Percentiles rank a stretch among this genome's conserved stretches.
phyloP scores from a whole-genome alignment of 306 rosid species.

The Begonia fuchsioides region DNA sequence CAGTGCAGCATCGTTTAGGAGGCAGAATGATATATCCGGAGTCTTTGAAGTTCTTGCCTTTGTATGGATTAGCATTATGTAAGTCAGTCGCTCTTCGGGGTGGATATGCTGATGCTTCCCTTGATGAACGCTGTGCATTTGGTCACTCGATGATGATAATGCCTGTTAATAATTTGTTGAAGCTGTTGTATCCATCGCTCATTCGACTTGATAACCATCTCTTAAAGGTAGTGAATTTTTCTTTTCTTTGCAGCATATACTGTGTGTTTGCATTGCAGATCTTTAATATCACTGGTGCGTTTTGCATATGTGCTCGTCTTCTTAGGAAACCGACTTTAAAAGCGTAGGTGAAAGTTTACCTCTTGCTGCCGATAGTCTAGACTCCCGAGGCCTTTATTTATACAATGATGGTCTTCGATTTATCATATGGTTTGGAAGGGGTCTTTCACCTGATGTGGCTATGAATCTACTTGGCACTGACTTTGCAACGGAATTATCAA shows the following conservation, averaged over 20 bases:
- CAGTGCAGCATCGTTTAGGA: constrained; percentile 87
- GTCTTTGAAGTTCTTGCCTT: constrained; percentile 57
- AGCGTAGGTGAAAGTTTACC: constrained; percentile 65
- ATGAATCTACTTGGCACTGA: constrained; percentile 79
- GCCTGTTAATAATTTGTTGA: constrained; percentile 68
- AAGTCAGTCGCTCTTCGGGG: constrained; percentile 84
- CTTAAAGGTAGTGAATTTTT: constrained; percentile 37
- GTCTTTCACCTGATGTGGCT: constrained; percentile 84
- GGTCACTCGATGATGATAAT: constrained; percentile 80
- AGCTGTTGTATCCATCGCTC: constrained; percentile 74
- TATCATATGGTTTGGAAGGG: constrained; percentile 85
- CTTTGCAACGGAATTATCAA: constrained; percentile 76
- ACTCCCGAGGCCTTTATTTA: constrained; percentile 76
- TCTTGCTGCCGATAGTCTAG: constrained; percentile 66
- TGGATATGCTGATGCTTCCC: constrained; percentile 60
- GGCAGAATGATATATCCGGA: constrained; percentile 93
- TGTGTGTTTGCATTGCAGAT: constrained; percentile 3
- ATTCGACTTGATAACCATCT: constrained; percentile 74
- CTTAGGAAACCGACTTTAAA: constrained; percentile 34
- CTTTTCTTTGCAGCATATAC: constrained; percentile 6
- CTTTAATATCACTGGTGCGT: constrained; percentile 15
- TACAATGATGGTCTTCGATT: constrained; percentile 73
- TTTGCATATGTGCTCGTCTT: constrained; percentile 32
- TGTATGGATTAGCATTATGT: constrained; percentile 81
- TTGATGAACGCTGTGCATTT: constrained; percentile 86